Evolutionary conservation across 108 stramenopile genomes (phyloP).

Genomic region (Schizochytrium sp.): DNA sequence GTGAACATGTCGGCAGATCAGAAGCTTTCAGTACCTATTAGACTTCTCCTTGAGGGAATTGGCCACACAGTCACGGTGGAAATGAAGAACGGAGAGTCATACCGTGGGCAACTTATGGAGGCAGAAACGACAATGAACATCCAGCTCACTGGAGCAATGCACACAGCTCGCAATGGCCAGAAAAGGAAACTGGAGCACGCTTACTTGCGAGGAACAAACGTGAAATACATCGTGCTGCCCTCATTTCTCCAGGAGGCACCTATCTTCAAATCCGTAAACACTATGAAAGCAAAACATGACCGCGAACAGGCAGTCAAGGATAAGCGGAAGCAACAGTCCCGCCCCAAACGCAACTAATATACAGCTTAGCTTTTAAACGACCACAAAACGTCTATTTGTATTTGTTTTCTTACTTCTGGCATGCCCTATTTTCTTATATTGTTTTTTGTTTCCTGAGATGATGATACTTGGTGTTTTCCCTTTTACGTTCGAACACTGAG

Average conservation of each 20-base stretch:
- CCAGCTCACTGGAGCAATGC: constrained; percentile 67
- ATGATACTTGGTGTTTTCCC: too few species aligned
- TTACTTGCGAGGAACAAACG: constrained; percentile 75
- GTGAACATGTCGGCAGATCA: background rate
- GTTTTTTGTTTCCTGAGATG: too few species aligned
- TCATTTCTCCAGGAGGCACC: constrained; percentile 76
- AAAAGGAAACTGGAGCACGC: constrained; percentile 66
- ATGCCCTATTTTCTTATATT: too few species aligned
- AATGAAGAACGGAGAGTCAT: constrained; percentile 79
- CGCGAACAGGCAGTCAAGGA: constrained; percentile 49
- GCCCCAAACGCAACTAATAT: background rate
- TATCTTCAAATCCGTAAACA: constrained; percentile 77
- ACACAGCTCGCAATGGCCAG: constrained; percentile 64
- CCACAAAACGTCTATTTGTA: too few species aligned
- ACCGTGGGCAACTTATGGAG: constrained; percentile 74
- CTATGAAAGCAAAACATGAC: constrained; percentile 73
- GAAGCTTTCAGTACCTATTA: constrained; percentile 73
- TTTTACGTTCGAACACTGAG: too few species aligned
- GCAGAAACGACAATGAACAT: constrained; percentile 81
- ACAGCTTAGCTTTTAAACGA: background rate
- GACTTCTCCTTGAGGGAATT: constrained; percentile 78
- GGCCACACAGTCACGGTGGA: constrained; percentile 79
- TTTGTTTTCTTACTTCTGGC: too few species aligned
- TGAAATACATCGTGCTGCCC: constrained; percentile 77
- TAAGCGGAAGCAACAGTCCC: constrained; percentile 21